Evolutionary conservation across 148 eudicot genomes (phyloP), one percentile per base, ranked within the genome.

Genomic region (Arbutus unedo): DNA sequence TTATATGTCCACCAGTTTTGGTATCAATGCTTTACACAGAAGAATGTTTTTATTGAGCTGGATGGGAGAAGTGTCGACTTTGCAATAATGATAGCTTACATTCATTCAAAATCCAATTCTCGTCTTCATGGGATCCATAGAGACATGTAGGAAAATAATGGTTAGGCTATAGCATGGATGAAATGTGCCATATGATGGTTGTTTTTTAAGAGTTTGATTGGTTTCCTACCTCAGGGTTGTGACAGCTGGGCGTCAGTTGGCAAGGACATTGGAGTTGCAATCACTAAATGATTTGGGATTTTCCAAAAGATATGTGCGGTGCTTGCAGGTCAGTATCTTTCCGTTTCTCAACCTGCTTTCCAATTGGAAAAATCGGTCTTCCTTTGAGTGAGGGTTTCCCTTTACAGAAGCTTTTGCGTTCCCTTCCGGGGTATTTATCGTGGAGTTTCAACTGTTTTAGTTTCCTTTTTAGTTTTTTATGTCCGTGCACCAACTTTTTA

Each of bases 211-310:
- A 45, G 45, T 38, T 19, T 83, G 45, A 73, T 62, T 55, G 43
- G 13, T 23, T 55, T 84, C 79, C 60, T 73, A 38, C 72, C 68
- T 59, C 83, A 96, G 99, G 99, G 92, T 94, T 76, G 93, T 93
- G 50, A 80, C 95, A 82, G 97, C 99, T 85, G 93, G 97, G 43
- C 97, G 97, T 45, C 97, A 94, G 85, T 93, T 96, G 82, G 93
- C 97, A 6, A 91, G 88, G 91, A 91, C 97, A 82, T 88, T 96
- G 86, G 99, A 96, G 91, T 86, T 89, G 56, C 95, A 90, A 56
- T 94, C 98, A 60, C 88, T 96, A 76, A 96, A 96, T 81, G 99
- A 96, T 87, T 86, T 96, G 90, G 99, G 99, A 53, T 94, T 96
- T 84, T 92, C 97, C 13, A 96, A 96, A 87, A 90, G 99, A 93